A percentile compares a stretch with the other conserved stretches of the same genome.
Conservation (phyloP, 345 rosid genomes). For the Eucalyptus erythrocorys region DNA sequence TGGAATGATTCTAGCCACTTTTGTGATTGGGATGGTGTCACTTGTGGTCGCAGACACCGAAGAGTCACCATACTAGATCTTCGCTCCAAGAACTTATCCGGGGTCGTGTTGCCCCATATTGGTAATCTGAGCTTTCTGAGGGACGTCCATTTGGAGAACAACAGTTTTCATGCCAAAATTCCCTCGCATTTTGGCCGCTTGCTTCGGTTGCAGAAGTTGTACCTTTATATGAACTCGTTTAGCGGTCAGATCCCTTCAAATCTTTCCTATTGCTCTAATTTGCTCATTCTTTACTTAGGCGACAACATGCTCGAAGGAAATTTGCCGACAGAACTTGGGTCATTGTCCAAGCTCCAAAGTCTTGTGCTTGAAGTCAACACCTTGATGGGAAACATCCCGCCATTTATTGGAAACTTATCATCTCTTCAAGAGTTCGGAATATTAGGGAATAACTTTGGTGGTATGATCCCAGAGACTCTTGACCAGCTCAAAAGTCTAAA, state of each 20-base stretch:
- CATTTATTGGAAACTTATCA: background rate
- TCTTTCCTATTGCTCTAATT: background rate
- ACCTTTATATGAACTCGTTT: too few species aligned
- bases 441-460: background rate
- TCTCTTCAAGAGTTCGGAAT: fast-evolving
- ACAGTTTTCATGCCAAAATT: too few species aligned
- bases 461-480: background rate
- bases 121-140: too few species aligned
- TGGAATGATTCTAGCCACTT: too few species aligned
- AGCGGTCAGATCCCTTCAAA: too few species aligned
- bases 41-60: fast-evolving
- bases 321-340: background rate
- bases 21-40: too few species aligned
- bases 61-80: too few species aligned
- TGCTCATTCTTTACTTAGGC: background rate
- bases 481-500: background rate
- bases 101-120: too few species aligned
- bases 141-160: fast-evolving
- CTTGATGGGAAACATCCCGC: background rate
- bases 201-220: too few species aligned
- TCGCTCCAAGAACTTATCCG: fast-evolving
- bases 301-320: background rate
- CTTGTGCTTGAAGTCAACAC: fast-evolving
- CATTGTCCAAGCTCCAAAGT: background rate
- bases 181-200: too few species aligned